Conservation (phyloP, 169 alveolate genomes). For the Plasmodium gallinaceum region DNA sequence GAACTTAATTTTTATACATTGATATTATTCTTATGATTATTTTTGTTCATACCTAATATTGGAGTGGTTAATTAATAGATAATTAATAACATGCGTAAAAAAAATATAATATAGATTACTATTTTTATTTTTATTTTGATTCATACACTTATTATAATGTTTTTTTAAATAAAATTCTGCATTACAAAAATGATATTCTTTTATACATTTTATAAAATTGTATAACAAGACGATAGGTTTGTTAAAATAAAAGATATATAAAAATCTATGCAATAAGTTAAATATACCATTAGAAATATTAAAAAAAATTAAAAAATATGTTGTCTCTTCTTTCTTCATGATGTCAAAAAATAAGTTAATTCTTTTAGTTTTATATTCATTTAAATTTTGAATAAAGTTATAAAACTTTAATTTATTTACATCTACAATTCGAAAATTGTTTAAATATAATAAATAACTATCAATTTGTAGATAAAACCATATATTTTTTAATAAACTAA, state of each 20-base stretch:
- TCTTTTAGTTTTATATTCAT: slow-evolving; percentile 23
- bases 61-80: slow-evolving; percentile 26
- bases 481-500: slow-evolving; percentile 36
- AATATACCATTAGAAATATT: slow-evolving; percentile 50
- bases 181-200: neutral
- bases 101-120: slow-evolving; percentile 31
- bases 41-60: neutral
- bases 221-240: slow-evolving; percentile 37
- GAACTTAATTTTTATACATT: neutral
- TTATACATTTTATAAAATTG: slow-evolving; percentile 39
- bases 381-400: slow-evolving; percentile 20
- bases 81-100: slow-evolving; percentile 41
- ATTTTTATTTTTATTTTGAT: neutral
- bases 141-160: slow-evolving; percentile 54
- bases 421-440: slow-evolving; percentile 17
- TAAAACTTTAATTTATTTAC: slow-evolving; percentile 27
- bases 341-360: slow-evolving; percentile 35
- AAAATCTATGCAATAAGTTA: slow-evolving; percentile 37
- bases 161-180: slow-evolving; percentile 26
- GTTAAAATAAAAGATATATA: slow-evolving; percentile 41
- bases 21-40: too few relatives aligned
- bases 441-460: slow-evolving; percentile 35
- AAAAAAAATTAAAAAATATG: slow-evolving; percentile 52
- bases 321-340: slow-evolving; percentile 52
- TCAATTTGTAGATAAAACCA: slow-evolving; percentile 55